Conservation (phyloP, 164 flowering plant genomes). For the Saururus chinensis region DNA sequence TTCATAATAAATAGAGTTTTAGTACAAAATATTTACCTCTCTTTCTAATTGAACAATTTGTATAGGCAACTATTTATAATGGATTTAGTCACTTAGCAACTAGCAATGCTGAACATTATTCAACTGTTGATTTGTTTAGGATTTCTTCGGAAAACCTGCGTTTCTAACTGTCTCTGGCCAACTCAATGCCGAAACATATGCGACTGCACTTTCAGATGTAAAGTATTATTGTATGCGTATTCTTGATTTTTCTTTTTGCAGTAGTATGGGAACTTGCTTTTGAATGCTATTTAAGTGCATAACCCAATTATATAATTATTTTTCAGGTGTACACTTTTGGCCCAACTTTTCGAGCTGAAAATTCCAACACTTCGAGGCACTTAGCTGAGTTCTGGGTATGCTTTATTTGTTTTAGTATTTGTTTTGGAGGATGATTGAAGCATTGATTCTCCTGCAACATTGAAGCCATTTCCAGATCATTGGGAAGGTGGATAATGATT, state of each 20-base stretch:
- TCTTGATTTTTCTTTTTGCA: neutral
- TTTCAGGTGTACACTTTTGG: conserved; percentile 96
- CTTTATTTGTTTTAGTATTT: neutral
- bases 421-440: neutral
- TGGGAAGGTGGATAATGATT: neutral
- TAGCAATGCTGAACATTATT: neutral
- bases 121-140: conserved; percentile 33
- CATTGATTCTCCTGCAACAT: neutral
- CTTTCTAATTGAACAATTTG: no score
- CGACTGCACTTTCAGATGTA: conserved; percentile 96
- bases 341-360: conserved; percentile 98
- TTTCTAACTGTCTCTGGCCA: conserved; percentile 99
- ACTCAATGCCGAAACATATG: conserved; percentile 96
- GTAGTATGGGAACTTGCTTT: neutral
- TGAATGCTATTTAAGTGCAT: neutral
- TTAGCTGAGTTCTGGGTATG: conserved; percentile 97
- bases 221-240: conserved; percentile 3
- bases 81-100: neutral
- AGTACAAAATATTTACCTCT: neutral
- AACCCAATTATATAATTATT: conserved; percentile 3
- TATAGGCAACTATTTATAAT: no score
- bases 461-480: neutral
- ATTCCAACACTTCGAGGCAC: conserved; percentile 94
- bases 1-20: no score
- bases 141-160: conserved; percentile 94